Base-by-base conservation (phyloP, 371 early-diverging fungal genomes). In the Umbelopsis sp. region DNA sequence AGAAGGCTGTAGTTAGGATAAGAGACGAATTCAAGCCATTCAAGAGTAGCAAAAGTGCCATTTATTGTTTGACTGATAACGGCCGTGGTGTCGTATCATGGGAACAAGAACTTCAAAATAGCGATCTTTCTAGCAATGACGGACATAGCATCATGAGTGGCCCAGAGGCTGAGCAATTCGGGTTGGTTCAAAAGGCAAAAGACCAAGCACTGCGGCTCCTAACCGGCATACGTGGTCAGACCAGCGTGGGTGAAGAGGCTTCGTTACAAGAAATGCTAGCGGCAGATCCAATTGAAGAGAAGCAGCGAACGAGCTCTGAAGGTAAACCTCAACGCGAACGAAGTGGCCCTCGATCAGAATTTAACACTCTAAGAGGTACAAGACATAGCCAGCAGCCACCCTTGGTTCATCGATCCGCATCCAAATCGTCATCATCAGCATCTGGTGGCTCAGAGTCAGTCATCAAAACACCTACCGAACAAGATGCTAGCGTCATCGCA, bases 1-100 rank as follows among this genome's bases (percentile, higher is more conserved):
- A 76, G 37, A 75, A 75, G 52, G 63, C 37, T 32, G 53, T 11
- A 52, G 14, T 11, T 22, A n/a, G 50, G 8, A 25, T 12, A 24
- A 69, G 70, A 9, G 53, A 63, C 10, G 75, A 65, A n/a, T n/a
- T 71, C 69, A 37, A 24, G 52, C 20, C 65, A 65, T 29, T 69
- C 46, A 46, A 63, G 16, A 68, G 63, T 44, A 68, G 48, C 63
- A 66, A 37, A 50, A 67, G 52, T 25, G 4, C 44, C 38, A 45
- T 73, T 70, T 73, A 76, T 37, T 66, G 69, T 41, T 50, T 45
- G 46, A 51, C 65, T 2, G 72, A 72, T 9, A 72, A 67, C 11
- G 48, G 50, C 53, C 44, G 50, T 20, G 63, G 48, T 3, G 69
- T 57, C 5, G 35, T 57, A 35, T 57, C 57, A 14, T 57, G 57